Base-by-base conservation (phyloP, 2,329 filamentous ascomycete species). In the Rhynchosporium secalis region DNA sequence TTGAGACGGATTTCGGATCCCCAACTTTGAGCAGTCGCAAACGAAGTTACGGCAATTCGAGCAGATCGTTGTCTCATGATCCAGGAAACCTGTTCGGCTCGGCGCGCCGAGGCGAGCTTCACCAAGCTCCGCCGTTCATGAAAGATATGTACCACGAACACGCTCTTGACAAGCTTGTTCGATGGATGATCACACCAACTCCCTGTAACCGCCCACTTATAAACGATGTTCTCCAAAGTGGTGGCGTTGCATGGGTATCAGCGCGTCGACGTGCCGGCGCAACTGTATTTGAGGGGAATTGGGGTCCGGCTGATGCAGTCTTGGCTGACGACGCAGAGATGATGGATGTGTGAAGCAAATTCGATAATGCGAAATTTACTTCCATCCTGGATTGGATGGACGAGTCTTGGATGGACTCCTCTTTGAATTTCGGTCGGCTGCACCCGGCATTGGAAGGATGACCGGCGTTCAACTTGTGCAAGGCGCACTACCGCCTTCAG, bases 241-340 rank as follows among this genome's bases (percentile, higher is more conserved):
- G 87, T 55, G 91, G 92, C 29, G 83, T 96, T 58, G 83, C 83
- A 65, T 99, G 95, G 90, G 89, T 96, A 38, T 84, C 87, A 60
- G 78, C 81, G 56, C 87, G 92, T 65, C 87, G 92, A 60, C 87
- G 89, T 60, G 91, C 92, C 10, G 91, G 92, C 49, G 95, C 95
- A n/a, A 97, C 92, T 0, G 87, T 99, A 58, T 99, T 90, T 70
- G 95, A 99, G 78, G 95, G 95, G 66, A 95, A 91, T 74, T 99
- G 93, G 90, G 95, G 95, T 3, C 94, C 94, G 38, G 87, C 79
- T n/a, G 81, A 83, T 58, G 75, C 81, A 56, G 73, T 78, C 38
- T 69, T 75, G 31, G 70, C 67, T 28, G 72, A 74, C 58, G 74
- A 75, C 68, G 70, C 72, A 36, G 74, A 75, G 58, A 75, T 75